phyloP scores from a whole-genome alignment of 2,329 filamentous ascomycete genomes.

The Davidsoniella australis region DNA sequence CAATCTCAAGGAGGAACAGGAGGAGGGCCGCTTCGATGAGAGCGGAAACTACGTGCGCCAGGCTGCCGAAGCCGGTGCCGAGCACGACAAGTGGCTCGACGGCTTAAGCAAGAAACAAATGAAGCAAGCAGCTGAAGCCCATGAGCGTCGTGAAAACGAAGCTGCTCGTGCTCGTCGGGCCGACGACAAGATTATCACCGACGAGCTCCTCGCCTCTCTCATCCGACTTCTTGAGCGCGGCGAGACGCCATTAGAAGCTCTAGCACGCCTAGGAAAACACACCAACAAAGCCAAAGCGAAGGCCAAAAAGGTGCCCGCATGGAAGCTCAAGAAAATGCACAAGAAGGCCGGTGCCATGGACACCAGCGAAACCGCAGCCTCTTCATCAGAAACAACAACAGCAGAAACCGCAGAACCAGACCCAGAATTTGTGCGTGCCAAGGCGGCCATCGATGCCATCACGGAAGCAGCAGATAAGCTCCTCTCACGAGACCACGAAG shows the following conservation, averaged over 20 bases:
- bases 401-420: slow-evolving; percentile 33
- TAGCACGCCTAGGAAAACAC: slow-evolving; percentile 60
- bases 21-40: slow-evolving; percentile 85
- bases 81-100: slow-evolving; percentile 84
- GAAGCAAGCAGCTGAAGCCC: slow-evolving; percentile 68
- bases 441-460: slow-evolving; percentile 59
- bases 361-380: slow-evolving; percentile 38
- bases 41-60: slow-evolving; percentile 83
- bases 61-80: slow-evolving; percentile 71
- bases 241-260: slow-evolving; percentile 76
- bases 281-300: slow-evolving; percentile 35
- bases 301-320: slow-evolving; percentile 41
- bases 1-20: slow-evolving; percentile 78
- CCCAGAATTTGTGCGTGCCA: slow-evolving; percentile 50
- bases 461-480: slow-evolving; percentile 83
- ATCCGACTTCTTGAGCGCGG: slow-evolving; percentile 59
- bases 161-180: slow-evolving; percentile 51
- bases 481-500: slow-evolving; percentile 62
- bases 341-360: slow-evolving; percentile 48
- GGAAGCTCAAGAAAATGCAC: slow-evolving; percentile 53
- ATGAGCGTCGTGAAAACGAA: slow-evolving; percentile 69
- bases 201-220: slow-evolving; percentile 55
- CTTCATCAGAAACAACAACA: slow-evolving; percentile 48
- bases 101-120: slow-evolving; percentile 90
- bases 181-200: slow-evolving; percentile 57